A percentile compares a stretch with the other conserved stretches of the same genome.
Evolutionary conservation across 148 eudicot genomes (phyloP).

Genomic region (Pharnaceum exiguum): DNA sequence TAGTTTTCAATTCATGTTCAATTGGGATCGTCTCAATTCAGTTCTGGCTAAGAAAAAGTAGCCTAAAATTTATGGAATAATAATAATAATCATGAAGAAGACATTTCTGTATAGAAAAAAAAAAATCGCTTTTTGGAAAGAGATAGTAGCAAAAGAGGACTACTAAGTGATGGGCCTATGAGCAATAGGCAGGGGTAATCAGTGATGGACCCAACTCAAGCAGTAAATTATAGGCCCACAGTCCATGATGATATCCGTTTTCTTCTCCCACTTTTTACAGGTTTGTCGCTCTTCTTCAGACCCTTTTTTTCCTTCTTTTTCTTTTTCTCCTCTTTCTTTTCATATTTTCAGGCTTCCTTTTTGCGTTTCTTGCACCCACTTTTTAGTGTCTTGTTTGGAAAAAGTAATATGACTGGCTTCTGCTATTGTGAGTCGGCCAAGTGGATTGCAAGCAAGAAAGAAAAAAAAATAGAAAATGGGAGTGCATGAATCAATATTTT

Average conservation of each 20-base stretch:
- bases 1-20: no score
- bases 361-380: conserved; percentile 23
- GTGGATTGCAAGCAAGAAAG: conserved; percentile 8
- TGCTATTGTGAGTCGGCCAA: conserved; percentile 15
- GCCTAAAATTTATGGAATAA: no score
- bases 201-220: conserved; percentile 14
- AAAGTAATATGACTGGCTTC: conserved; percentile 22
- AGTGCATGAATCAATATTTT: neutral
- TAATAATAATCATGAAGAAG: no score
- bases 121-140: conserved; percentile 8
- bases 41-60: no score
- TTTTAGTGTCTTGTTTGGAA: conserved; percentile 28
- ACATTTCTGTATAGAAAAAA: neutral
- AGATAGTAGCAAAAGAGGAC: neutral
- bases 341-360: no score
- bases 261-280: conserved; percentile 4
- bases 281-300: neutral
- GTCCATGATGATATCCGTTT: neutral
- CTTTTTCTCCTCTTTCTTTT: conserved; percentile 6
- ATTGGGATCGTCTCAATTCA: no score
- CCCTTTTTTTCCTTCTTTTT: neutral
- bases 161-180: conserved; percentile 13
- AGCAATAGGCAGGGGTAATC: conserved; percentile 14
- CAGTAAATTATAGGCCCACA: conserved; percentile 27
- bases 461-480: neutral